Base-by-base conservation (phyloP, 805 yeast genomes). In the Zygotorulaspora sp. region DNA sequence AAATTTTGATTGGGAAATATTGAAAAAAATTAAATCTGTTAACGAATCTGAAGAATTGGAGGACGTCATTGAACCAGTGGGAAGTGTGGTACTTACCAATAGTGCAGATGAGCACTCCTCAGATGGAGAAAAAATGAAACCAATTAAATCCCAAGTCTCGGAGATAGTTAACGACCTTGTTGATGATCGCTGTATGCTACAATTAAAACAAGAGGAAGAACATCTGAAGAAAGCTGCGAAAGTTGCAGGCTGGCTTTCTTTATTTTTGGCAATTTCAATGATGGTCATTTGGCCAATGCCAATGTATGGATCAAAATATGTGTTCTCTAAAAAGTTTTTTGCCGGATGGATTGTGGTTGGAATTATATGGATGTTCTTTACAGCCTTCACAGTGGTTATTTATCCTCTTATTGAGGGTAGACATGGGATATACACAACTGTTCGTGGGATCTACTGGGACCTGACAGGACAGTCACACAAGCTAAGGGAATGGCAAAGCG, bases 271-370 rank as follows among this genome's bases (percentile, higher is more conserved):
- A 5, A 49, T 85, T 6, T 69, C 80, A 32, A 65, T 87, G 34
- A 63, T 87, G 21, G 72, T 88, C 17, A 54, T 87, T 20, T 86
- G 94, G 92, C 96, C 96, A 53, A 83, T 87, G 87, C 96, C 96
- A 48, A 81, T 88, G 92, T 87, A 81, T 59, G 96, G 95, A 21
- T 56, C 81, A 4, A 71, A 74, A 3, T 87, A 87, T 55, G 68
- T 87, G 27, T 88, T 87, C 63, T 76, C 85, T 36, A 79, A 75
- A 59, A 62, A 60, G 40, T 85, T 85, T 65, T 88, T 87, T 62
- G 83, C 92, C 5, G 96, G 95, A 30, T 88, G 96, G 96, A 74
- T 88, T 33, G 77, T 72, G 24, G 94, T 87, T 20, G 78, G 81
- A 42, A 76, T 88, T 36, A 77, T 86, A 41, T 87, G 95, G 95